Evolutionary conservation across 129 eudicot species (phyloP).

Genomic region (Flaveria sonorensis): DNA sequence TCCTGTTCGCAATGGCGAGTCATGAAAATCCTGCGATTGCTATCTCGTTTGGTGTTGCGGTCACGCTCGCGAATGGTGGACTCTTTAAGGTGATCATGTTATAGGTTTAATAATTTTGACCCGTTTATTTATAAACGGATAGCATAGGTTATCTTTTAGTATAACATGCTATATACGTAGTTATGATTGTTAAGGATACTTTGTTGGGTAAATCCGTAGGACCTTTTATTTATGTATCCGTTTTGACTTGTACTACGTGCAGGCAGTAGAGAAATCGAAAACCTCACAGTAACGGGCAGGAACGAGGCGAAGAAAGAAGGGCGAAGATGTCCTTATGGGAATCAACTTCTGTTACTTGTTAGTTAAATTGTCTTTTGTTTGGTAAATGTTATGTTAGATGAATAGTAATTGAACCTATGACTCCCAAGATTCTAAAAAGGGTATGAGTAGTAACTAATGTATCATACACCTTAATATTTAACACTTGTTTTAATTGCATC

Average conservation of each 20-base stretch:
- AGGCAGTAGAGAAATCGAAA: neutral
- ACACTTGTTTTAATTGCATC: neutral
- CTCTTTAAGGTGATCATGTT: constrained; percentile 7
- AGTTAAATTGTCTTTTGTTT: neutral
- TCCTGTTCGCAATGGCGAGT: neutral
- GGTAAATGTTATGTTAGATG: neutral
- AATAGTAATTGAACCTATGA: neutral
- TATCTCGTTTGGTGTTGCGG: neutral
- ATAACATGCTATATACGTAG: neutral
- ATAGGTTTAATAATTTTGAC: neutral
- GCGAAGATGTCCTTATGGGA: neutral
- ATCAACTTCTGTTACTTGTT: neutral
- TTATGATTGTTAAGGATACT: too few species aligned
- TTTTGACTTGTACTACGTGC: neutral
- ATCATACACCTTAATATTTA: neutral
- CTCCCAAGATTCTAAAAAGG: neutral
- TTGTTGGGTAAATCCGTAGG: too few species aligned
- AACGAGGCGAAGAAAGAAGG: neutral
- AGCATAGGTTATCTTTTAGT: neutral
- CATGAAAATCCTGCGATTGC: neutral
- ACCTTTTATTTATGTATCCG: too few species aligned
- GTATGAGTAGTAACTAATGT: neutral
- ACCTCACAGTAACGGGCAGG: neutral
- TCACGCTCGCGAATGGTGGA: neutral
- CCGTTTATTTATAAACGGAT: neutral